phyloP scores from a whole-genome alignment of 1,139 yeast genomes.

The Komagataea norvegica region DNA sequence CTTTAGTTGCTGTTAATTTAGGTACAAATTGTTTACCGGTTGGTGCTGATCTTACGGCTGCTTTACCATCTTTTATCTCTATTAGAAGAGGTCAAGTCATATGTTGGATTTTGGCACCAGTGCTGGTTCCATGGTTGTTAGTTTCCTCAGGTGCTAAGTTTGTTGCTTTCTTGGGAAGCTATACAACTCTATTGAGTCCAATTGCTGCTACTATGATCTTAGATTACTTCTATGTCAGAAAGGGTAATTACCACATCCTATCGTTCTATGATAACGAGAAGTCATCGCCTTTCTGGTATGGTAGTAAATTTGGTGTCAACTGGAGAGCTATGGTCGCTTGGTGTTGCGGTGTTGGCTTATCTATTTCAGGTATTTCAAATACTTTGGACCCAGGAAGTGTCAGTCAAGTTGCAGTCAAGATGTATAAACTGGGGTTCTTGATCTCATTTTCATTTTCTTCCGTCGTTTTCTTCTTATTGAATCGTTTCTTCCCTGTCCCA shows the following conservation, averaged over 20 bases:
- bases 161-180: constrained; percentile 30
- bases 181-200: constrained; percentile 30
- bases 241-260: constrained; percentile 22
- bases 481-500: constrained; percentile 3
- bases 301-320: constrained; percentile 25
- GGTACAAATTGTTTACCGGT: constrained; percentile 55
- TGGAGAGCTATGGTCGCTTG: constrained; percentile 31
- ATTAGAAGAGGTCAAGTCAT: constrained; percentile 30
- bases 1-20: constrained; percentile 50
- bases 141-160: constrained; percentile 27
- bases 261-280: constrained; percentile 22
- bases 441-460: constrained; percentile 3
- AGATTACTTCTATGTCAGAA: constrained; percentile 27
- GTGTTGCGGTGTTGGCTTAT: constrained; percentile 25
- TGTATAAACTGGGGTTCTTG: constrained; percentile 20
- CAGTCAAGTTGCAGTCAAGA: constrained; percentile 20
- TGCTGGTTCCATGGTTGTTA: constrained; percentile 34
- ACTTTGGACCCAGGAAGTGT: constrained; percentile 20
- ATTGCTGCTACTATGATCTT: constrained; percentile 27
- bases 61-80: constrained; percentile 45
- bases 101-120: constrained; percentile 29
- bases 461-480: constrained; percentile 1
- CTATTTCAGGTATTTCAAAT: constrained; percentile 26
- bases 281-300: constrained; percentile 26
- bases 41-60: constrained; percentile 53